Evolutionary conservation across 164 flowering plant genomes (phyloP), one percentile per base, ranked within the genome.

Genomic region (Pachysandra terminalis): DNA sequence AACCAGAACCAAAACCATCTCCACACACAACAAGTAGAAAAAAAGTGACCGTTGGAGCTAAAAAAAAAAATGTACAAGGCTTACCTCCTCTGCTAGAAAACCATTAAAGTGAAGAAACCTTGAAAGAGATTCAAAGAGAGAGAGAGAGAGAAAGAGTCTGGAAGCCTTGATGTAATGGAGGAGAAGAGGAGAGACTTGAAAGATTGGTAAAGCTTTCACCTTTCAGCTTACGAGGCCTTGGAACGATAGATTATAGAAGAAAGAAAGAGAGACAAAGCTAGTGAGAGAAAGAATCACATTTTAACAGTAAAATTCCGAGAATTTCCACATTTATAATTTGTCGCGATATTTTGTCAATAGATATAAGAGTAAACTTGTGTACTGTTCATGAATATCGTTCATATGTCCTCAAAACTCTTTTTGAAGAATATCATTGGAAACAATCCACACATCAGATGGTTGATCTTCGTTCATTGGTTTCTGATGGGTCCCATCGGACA

Each of bases 1-100:
- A 62, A 78, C 25, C 55, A 75, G 71, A 54, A 68, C 55, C 2
- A 7, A 41, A 26, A 58, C 17, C 85, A 84, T 79, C 19, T 55
- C 70, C 63, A 17, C 22, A 64, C 63, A 17, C 22, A 64, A 27
- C 15, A 12, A 58, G 9, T 3, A 8, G 12, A 0, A n/a, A 24
- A 28, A 28, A 58, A 52, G 21, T 57, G 75, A 74, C 59, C 64
- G 74, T 71, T 77, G 61, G 21, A 40, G 65, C 27, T 55, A 63
- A 66, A 23, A 35, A 51, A 48, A 66, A n/a, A 37, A 32, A 3
- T 22, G 58, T 17, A 2, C 54, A 28, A 55, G 21, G 3, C 22
- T 52, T 17, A 24, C 75, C 68, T 64, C 17, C 55, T 16, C 21
- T 17, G 55, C 7, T 17, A 19, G 2, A 52, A 19, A 16, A 52